phyloP scores from a whole-genome alignment of 768 basidiomycete species.

The Naematelia aurantialba region DNA sequence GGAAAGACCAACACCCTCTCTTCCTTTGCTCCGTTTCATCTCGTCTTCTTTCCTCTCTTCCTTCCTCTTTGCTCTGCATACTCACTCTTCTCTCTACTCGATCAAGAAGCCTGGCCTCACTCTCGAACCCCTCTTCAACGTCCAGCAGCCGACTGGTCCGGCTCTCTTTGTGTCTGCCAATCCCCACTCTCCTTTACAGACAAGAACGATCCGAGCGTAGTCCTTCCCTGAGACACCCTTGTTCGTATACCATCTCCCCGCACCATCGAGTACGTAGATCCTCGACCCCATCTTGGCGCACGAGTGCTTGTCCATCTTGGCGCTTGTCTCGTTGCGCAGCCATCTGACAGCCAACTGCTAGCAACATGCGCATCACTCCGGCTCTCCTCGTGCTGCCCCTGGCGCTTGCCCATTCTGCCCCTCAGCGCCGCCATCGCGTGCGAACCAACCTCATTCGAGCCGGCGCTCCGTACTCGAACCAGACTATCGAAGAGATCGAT shows the following conservation, averaged over 20 bases:
- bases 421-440: slow-evolving; percentile 6
- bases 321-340: not conserved
- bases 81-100: too few species aligned
- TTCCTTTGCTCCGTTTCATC: not conserved
- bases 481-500: not conserved
- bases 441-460: not conserved
- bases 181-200: not conserved
- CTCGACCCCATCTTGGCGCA: not conserved
- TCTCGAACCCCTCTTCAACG: not conserved
- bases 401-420: slow-evolving; percentile 12
- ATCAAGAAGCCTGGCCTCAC: too few species aligned
- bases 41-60: not conserved
- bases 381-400: slow-evolving; percentile 17
- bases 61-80: not conserved
- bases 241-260: too few species aligned
- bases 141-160: not conserved
- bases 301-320: not conserved
- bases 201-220: not conserved
- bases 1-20: not conserved
- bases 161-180: not conserved
- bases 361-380: slow-evolving; percentile 20
- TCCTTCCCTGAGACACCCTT: not conserved
- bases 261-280: not conserved
- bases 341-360: too few species aligned
- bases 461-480: not conserved